Percentiles rank a stretch among this genome's conserved stretches.
phyloP scores from a whole-genome alignment of 495 filamentous ascomycete species.

The Trichoderma virens region DNA sequence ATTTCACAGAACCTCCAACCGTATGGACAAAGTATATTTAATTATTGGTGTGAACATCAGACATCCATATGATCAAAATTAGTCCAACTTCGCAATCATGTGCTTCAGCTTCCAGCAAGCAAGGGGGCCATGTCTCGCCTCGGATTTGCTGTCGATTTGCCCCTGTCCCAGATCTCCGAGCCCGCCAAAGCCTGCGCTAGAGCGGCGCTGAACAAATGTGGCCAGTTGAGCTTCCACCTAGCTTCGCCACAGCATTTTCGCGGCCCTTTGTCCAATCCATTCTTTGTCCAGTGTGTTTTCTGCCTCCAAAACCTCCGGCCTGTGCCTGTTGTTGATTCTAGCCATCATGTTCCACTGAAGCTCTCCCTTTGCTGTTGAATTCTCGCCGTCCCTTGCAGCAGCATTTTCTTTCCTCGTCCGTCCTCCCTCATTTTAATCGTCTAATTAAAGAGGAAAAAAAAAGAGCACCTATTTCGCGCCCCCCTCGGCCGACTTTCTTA shows the following conservation, averaged over 20 bases:
- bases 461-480: neutral
- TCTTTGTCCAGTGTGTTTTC: neutral
- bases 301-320: neutral
- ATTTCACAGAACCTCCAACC: too few species aligned
- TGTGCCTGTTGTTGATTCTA: neutral
- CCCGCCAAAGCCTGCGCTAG: neutral
- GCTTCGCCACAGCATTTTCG: slow-evolving; percentile 3
- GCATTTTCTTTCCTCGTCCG: neutral
- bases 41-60: too few species aligned
- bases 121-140: neutral
- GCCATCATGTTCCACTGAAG: neutral
- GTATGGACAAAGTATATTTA: too few species aligned
- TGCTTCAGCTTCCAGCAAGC: neutral
- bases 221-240: slow-evolving; percentile 2
- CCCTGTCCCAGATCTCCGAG: slow-evolving; percentile 7
- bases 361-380: neutral
- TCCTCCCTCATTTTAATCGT: neutral
- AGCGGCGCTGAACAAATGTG: neutral
- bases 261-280: neutral
- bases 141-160: neutral
- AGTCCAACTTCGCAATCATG: too few species aligned
- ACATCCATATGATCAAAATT: neutral
- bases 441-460: neutral
- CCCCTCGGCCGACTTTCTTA: neutral
- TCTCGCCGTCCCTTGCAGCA: neutral